Evolutionary conservation across 345 rosid genomes (phyloP).

Genomic region (Heritiera fomes): DNA sequence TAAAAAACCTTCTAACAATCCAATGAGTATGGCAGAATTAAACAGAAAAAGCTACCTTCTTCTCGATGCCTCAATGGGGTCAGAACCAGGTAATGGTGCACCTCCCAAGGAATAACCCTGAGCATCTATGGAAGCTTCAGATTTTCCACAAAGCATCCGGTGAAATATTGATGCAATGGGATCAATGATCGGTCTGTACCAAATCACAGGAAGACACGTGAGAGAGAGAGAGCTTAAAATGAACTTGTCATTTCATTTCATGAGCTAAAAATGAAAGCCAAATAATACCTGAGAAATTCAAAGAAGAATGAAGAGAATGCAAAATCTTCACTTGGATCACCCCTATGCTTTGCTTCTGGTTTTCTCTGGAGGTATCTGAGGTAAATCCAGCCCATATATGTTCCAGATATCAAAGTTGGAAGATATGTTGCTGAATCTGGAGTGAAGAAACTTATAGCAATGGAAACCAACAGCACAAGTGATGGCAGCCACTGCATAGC

Average conservation of each 20-base stretch:
- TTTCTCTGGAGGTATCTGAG: conserved; percentile 84
- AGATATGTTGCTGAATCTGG: conserved; percentile 71
- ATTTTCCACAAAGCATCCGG: conserved; percentile 81
- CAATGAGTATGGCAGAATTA: background rate
- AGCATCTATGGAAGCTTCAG: conserved; percentile 45
- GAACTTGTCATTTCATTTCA: conserved; percentile 9
- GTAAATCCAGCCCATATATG: conserved; percentile 91
- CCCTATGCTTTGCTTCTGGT: conserved; percentile 84
- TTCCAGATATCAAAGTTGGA: conserved; percentile 88
- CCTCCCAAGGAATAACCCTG: conserved; percentile 59
- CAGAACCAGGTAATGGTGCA: conserved; percentile 87
- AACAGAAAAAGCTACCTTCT: conserved; percentile 60
- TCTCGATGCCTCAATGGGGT: conserved; percentile 91
- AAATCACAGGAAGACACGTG: conserved; percentile 8
- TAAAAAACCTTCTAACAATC: background rate
- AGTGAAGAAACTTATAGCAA: conserved; percentile 74
- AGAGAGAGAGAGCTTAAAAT: conserved; percentile 12
- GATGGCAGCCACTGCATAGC: conserved; percentile 93
- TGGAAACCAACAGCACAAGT: conserved; percentile 60
- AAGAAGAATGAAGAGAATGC: conserved; percentile 93
- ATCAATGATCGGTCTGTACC: conserved; percentile 77
- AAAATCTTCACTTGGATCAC: conserved; percentile 95
- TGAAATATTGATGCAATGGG: conserved; percentile 80
- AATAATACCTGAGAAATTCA: conserved; percentile 69
- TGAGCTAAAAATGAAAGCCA: background rate